phyloP scores from a whole-genome alignment of 495 filamentous ascomycete genomes.

The Neurospora terricola region DNA sequence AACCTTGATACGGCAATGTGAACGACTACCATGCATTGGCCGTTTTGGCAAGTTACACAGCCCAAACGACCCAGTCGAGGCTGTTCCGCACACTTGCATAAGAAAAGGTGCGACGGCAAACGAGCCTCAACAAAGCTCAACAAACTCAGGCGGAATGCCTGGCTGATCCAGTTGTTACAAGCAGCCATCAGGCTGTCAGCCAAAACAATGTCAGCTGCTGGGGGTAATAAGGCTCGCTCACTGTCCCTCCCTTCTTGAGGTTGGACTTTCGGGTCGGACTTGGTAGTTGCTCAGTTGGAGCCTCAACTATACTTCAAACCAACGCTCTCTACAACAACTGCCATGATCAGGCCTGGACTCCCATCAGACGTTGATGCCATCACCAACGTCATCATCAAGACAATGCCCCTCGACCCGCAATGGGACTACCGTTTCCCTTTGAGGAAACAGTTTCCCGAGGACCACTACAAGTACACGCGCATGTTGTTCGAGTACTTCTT shows the following conservation, averaged over 20 bases:
- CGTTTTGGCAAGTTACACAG: not conserved
- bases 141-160: not conserved
- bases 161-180: not conserved
- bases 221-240: not conserved
- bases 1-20: not conserved
- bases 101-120: not conserved
- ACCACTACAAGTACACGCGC: slow-evolving; percentile 25
- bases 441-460: slow-evolving; percentile 18
- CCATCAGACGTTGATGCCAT: slow-evolving; percentile 25
- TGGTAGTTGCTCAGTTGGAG: not conserved
- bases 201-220: not conserved
- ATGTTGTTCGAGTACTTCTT: slow-evolving; percentile 27
- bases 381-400: slow-evolving; percentile 22
- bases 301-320: not conserved
- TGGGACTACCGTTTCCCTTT: slow-evolving; percentile 30
- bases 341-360: slow-evolving; percentile 18
- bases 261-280: not conserved
- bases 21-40: not conserved
- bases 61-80: not conserved
- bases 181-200: not conserved
- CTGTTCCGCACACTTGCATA: not conserved
- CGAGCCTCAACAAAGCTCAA: not conserved
- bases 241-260: not conserved
- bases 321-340: not conserved
- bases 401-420: slow-evolving; percentile 29